A percentile compares a stretch with the other conserved stretches of the same genome.
phyloP scores from a whole-genome alignment of 2,329 filamentous ascomycete genomes.

The Coniochaeta ligniaria region DNA sequence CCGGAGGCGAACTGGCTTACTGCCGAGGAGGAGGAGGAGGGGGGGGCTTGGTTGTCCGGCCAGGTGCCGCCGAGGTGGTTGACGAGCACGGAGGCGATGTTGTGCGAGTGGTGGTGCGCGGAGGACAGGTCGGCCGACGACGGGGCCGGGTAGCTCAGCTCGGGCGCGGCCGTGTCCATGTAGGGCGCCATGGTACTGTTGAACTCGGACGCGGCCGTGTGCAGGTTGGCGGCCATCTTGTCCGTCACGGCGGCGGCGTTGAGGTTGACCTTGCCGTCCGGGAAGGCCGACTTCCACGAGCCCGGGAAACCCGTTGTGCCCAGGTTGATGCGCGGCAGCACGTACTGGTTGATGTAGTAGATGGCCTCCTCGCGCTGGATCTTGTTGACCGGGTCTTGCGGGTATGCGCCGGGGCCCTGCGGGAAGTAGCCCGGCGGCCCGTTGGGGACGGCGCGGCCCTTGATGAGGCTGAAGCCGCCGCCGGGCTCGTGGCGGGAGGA shows the following conservation, averaged over 20 bases:
- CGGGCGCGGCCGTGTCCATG: constrained; percentile 28
- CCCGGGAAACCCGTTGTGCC: constrained; percentile 34
- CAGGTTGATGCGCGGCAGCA: constrained; percentile 52
- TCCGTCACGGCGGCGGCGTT: constrained; percentile 33
- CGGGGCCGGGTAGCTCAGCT: constrained; percentile 20
- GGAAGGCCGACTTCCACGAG: constrained; percentile 19
- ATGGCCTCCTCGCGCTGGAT: constrained; percentile 61
- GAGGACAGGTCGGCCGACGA: constrained; percentile 12
- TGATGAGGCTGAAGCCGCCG: constrained; percentile 55
- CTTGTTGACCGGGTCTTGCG: constrained; percentile 54
- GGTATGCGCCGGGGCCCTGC: constrained; percentile 33
- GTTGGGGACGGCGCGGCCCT: constrained; percentile 58
- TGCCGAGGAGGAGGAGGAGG: background rate
- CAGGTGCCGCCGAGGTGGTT: constrained; percentile 1
- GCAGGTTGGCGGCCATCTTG: constrained; percentile 20
- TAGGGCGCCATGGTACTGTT: constrained; percentile 49
- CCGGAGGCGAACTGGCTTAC: background rate
- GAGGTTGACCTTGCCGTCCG: constrained; percentile 16
- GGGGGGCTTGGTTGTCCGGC: background rate
- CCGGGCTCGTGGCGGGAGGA: constrained; percentile 47
- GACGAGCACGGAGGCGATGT: background rate
- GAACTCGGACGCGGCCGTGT: constrained; percentile 36
- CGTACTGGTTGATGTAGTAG: constrained; percentile 63
- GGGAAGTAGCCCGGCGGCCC: constrained; percentile 58
- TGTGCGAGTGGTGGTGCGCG: background rate